Percentiles rank a stretch among this genome's conserved stretches.
Conservation (phyloP, 352 stramenopile species). For the Phytopythium montanum region DNA sequence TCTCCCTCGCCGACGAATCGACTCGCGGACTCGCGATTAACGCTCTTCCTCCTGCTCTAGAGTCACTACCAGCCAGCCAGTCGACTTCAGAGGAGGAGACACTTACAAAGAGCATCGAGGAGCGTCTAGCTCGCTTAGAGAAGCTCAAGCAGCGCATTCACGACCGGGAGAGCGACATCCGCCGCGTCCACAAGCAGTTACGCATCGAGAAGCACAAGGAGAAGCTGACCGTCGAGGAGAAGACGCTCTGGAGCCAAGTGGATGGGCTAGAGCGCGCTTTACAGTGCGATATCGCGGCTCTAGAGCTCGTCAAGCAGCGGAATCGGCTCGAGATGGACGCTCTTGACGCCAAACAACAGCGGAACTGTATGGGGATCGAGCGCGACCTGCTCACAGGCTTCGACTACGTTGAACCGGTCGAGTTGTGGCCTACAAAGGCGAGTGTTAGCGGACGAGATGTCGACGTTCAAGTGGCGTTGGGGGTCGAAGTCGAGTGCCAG, state of each 20-base stretch:
- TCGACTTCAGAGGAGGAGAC: slow-evolving; percentile 26
- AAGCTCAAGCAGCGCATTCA: slow-evolving; percentile 39
- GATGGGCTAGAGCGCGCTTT: slow-evolving; percentile 39
- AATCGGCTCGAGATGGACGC: slow-evolving; percentile 43
- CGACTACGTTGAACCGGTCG: slow-evolving; percentile 29
- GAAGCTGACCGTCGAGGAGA: slow-evolving; percentile 36
- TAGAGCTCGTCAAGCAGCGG: slow-evolving; percentile 38
- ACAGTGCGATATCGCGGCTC: slow-evolving; percentile 26
- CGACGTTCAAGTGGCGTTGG: background rate
- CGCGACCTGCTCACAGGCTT: slow-evolving; percentile 25
- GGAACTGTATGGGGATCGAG: background rate
- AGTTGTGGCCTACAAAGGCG: background rate
- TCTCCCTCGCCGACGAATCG: background rate
- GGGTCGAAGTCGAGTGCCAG: slow-evolving; percentile 3
- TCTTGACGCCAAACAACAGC: slow-evolving; percentile 32
- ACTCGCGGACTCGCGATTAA: background rate
- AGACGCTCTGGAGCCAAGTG: slow-evolving; percentile 40
- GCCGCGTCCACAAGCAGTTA: slow-evolving; percentile 42
- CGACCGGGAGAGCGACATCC: slow-evolving; percentile 36
- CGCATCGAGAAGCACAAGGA: slow-evolving; percentile 48
- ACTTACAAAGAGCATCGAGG: slow-evolving; percentile 64
- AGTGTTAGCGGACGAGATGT: background rate
- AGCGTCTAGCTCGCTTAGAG: slow-evolving; percentile 43
- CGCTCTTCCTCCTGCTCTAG: background rate
- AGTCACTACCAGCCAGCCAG: background rate